Percentiles rank a stretch among this genome's conserved stretches.
These are phyloP conservation scores for Mycena rosella DNA, from an alignment of 768 basidiomycete species.

Conservation along the genomic window DNA sequence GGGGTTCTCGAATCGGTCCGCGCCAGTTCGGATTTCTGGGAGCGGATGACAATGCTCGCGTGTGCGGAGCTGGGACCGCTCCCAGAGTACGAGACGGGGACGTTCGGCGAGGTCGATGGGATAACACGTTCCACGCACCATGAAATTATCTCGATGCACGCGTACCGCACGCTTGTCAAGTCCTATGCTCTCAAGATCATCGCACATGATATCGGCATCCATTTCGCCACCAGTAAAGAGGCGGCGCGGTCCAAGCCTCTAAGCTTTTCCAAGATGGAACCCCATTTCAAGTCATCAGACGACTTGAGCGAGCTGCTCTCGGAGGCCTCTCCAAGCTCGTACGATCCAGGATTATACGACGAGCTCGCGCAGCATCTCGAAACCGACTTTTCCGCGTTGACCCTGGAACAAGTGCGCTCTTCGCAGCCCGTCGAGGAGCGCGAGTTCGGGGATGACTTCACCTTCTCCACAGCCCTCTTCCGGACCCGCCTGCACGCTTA, in stretches of 20 bases:
- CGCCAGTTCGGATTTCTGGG: constrained; percentile 76
- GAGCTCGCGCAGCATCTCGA: constrained; percentile 64
- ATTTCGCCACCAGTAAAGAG: constrained; percentile 57
- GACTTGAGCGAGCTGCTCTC: constrained; percentile 74
- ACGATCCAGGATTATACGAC: constrained; percentile 81
- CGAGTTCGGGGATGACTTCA: constrained; percentile 84
- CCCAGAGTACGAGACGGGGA: constrained; percentile 73
- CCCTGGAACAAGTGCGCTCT: constrained; percentile 72
- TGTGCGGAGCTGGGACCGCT: constrained; percentile 79
- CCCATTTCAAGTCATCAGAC: constrained; percentile 71
- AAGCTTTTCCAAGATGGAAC: constrained; percentile 71
- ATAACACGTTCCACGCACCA: constrained; percentile 67
- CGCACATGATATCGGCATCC: constrained; percentile 79
- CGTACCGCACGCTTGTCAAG: constrained; percentile 79
- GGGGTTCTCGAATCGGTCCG: constrained; percentile 67
- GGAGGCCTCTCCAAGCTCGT: constrained; percentile 78
- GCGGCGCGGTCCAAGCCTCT: constrained; percentile 61
- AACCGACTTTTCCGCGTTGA: constrained; percentile 68
- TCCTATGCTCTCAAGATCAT: constrained; percentile 82
- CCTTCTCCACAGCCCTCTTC: constrained; percentile 74
- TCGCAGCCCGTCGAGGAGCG: constrained; percentile 76
- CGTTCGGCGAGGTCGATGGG: constrained; percentile 63
- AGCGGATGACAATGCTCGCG: constrained; percentile 71
- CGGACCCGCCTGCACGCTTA: constrained; percentile 72
- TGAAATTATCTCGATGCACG: constrained; percentile 70